Evolutionary conservation across 164 flowering plant species (phyloP).

Genomic region (Euptelea pleiosperma): DNA sequence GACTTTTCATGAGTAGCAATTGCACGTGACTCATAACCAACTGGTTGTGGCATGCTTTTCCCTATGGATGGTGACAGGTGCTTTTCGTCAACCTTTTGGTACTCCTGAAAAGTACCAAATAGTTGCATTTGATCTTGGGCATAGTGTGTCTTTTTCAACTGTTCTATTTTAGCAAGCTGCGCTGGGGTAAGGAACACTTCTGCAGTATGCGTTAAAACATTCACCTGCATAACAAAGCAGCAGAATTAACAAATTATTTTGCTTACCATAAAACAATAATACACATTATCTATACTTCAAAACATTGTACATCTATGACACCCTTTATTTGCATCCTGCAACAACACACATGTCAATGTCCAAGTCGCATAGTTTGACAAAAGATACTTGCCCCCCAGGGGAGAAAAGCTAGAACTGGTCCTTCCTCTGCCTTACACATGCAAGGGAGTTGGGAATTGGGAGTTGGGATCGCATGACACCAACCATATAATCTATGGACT

Average conservation of each 20-base stretch:
- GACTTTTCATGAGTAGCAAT: conserved; percentile 4
- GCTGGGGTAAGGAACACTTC: conserved; percentile 23
- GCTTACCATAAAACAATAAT: too few species aligned
- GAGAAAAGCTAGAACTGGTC: too few species aligned
- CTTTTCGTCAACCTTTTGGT: neutral
- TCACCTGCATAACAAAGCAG: conserved; percentile 40
- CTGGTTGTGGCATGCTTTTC: neutral
- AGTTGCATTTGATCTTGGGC: conserved; percentile 44
- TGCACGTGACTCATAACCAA: neutral
- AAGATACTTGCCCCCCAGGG: too few species aligned
- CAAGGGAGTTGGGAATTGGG: too few species aligned
- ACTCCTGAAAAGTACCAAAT: conserved; percentile 1
- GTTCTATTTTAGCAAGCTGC: conserved; percentile 20
- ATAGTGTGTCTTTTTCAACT: conserved; percentile 32
- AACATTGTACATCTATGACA: too few species aligned
- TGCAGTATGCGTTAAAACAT: conserved; percentile 62
- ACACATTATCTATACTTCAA: too few species aligned
- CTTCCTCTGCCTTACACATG: too few species aligned
- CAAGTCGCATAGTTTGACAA: too few species aligned
- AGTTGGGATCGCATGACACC: too few species aligned
- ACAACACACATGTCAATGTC: too few species aligned
- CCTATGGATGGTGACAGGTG: neutral
- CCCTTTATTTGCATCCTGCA: too few species aligned
- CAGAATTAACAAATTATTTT: neutral
- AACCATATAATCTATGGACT: too few species aligned